Conservation (phyloP, 345 rosid genomes). For the Eucalyptus polybractea region DNA sequence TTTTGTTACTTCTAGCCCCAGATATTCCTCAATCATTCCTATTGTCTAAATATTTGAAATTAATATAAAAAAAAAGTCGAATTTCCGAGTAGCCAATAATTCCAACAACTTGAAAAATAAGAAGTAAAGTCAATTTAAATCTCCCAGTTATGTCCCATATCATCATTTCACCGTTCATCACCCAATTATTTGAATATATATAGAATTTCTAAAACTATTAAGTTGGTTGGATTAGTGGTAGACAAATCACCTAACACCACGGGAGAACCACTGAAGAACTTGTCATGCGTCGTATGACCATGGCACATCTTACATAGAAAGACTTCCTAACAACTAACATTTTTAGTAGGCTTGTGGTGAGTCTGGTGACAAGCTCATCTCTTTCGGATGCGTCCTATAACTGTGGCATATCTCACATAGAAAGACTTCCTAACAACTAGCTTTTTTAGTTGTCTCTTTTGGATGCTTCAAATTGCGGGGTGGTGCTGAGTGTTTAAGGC, state of each 20-base stretch:
- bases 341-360: background rate
- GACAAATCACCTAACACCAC: accelerated
- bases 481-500: background rate
- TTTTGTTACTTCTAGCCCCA: background rate
- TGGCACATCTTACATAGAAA: background rate
- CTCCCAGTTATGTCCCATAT: background rate
- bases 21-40: background rate
- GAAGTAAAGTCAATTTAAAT: background rate
- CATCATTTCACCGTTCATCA: background rate
- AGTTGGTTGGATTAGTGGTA: background rate
- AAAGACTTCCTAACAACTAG: no score
- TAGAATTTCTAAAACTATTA: background rate
- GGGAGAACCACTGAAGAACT: accelerated
- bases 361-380: background rate
- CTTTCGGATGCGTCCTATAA: accelerated
- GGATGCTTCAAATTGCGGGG: background rate
- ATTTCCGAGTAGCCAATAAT: background rate
- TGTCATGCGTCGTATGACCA: accelerated
- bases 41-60: background rate
- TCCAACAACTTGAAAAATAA: background rate
- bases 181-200: background rate
- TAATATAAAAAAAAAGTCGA: background rate
- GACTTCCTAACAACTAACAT: background rate
- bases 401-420: no score
- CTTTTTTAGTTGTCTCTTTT: background rate